These are phyloP conservation scores for Rhytidhysteron rufulum DNA, from an alignment of 2,329 filamentous ascomycete genomes.

Conservation along the genomic window DNA sequence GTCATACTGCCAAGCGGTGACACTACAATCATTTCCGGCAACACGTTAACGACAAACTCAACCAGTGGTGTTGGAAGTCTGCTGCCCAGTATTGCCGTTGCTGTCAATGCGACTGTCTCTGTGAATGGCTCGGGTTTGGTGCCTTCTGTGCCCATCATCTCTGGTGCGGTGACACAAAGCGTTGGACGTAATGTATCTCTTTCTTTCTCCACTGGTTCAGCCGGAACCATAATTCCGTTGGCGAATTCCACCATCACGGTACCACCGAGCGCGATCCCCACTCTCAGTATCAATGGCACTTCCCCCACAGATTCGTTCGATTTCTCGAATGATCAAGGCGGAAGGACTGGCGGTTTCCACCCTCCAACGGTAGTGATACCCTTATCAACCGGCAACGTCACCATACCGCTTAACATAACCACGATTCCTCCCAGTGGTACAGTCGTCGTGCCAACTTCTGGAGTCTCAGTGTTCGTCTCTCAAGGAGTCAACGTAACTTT, in stretches of 20 bases:
- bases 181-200: too few relatives aligned
- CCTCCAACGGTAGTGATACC: slow-evolving; percentile 1
- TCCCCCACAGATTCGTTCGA: slow-evolving; percentile 1
- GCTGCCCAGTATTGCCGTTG: neutral
- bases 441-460: too few relatives aligned
- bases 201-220: slow-evolving; percentile 6
- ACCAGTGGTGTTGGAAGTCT: too few relatives aligned
- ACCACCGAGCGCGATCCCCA: slow-evolving; percentile 6
- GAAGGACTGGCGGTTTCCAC: neutral
- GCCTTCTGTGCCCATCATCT: too few relatives aligned
- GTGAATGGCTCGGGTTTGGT: too few relatives aligned
- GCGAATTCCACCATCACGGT: slow-evolving; percentile 6
- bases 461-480: neutral
- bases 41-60: too few relatives aligned
- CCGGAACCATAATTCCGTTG: slow-evolving; percentile 9
- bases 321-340: neutral
- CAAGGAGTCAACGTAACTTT: neutral
- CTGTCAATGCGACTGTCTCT: too few relatives aligned
- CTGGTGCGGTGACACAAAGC: too few relatives aligned
- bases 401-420: neutral
- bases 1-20: neutral
- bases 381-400: neutral
- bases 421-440: neutral
- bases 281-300: slow-evolving; percentile 4
- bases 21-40: neutral